These are phyloP conservation scores for Breynia disticha DNA, from an alignment of 441 rosid species.

Conservation along the genomic window DNA sequence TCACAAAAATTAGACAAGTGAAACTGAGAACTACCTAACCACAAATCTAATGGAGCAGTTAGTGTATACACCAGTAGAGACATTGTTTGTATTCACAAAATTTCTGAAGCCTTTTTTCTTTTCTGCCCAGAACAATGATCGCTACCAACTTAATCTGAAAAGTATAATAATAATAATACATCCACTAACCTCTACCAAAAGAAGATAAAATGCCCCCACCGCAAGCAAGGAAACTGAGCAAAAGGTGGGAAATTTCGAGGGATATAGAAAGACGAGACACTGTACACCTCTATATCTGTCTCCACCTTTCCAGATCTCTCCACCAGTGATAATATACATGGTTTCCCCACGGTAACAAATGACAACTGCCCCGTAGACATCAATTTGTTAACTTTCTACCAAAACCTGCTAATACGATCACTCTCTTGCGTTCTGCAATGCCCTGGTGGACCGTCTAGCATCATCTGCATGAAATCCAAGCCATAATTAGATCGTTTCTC, in stretches of 20 bases:
- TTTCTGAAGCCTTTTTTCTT: conserved; percentile 23
- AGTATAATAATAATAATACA: conserved; percentile 43
- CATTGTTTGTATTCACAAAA: conserved; percentile 39
- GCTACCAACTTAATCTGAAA: conserved; percentile 32
- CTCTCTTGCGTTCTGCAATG: conserved; percentile 21
- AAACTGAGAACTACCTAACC: no score
- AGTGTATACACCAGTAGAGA: conserved; percentile 19
- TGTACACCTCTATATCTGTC: conserved; percentile 69
- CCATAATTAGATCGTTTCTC: no score
- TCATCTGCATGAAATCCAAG: conserved; percentile 37
- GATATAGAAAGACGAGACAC: conserved; percentile 43
- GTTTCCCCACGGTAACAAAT: conserved; percentile 17
- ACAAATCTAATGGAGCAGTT: background rate
- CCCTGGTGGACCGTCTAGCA: conserved; percentile 37
- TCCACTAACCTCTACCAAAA: conserved; percentile 39
- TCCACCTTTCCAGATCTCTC: conserved; percentile 45
- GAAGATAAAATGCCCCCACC: conserved; percentile 24
- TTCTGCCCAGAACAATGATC: conserved; percentile 36
- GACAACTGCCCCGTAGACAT: conserved; percentile 13
- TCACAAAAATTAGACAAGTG: no score
- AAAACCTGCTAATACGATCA: conserved; percentile 20
- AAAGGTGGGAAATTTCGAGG: conserved; percentile 17
- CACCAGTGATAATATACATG: conserved; percentile 52
- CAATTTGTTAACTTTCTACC: conserved; percentile 16
- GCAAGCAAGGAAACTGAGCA: conserved; percentile 21